Evolutionary conservation across 805 yeast species (phyloP).

Genomic region (Starmerella bombicola): DNA sequence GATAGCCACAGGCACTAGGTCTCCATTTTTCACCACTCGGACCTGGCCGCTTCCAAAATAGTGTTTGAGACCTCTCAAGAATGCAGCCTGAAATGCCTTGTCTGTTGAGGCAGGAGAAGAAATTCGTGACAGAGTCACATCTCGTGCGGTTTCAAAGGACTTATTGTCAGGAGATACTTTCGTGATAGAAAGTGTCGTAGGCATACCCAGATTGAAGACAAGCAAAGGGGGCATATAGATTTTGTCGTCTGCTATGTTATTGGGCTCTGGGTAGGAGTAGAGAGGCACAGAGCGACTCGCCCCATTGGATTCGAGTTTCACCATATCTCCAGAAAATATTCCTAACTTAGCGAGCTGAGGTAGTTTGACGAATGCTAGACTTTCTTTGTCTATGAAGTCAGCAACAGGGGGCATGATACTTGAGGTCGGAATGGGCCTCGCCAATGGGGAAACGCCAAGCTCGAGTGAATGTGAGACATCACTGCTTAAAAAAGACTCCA

Average conservation of each 20-base stretch:
- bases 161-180: slow-evolving; percentile 4
- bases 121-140: slow-evolving; percentile 53
- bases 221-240: slow-evolving; percentile 55
- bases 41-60: slow-evolving; percentile 42
- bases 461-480: neutral
- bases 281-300: slow-evolving; percentile 33
- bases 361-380: slow-evolving; percentile 37
- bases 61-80: slow-evolving; percentile 47
- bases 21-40: slow-evolving; percentile 52
- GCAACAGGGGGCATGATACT: slow-evolving; percentile 18
- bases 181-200: slow-evolving; percentile 22
- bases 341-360: slow-evolving; percentile 45
- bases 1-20: slow-evolving; percentile 62
- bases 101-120: slow-evolving; percentile 61
- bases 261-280: slow-evolving; percentile 56
- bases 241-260: slow-evolving; percentile 30
- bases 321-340: slow-evolving; percentile 57
- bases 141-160: slow-evolving; percentile 40
- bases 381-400: slow-evolving; percentile 35
- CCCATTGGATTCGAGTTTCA: slow-evolving; percentile 22
- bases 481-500: slow-evolving; percentile 9
- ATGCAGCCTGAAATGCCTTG: slow-evolving; percentile 45
- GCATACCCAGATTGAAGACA: slow-evolving; percentile 37
- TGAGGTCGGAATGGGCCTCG: slow-evolving; percentile 7
- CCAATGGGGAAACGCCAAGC: slow-evolving; percentile 9